These are phyloP conservation scores for Rhypophila decipiens DNA, from an alignment of 495 filamentous ascomycete genomes.

Conservation along the genomic window DNA sequence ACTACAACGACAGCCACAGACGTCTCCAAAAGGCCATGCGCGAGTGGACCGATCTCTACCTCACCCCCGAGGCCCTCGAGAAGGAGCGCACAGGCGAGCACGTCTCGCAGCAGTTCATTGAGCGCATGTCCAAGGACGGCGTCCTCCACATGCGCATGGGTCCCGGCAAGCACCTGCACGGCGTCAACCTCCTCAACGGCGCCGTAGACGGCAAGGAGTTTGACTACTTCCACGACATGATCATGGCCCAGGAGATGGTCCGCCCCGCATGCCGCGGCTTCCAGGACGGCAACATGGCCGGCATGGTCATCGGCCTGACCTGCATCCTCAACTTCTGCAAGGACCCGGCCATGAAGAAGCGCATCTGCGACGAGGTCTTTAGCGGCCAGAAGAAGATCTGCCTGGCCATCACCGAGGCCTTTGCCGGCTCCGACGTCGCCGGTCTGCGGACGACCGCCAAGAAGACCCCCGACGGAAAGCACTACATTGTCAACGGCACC, in stretches of 20 bases:
- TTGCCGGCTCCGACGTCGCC: conserved; percentile 82
- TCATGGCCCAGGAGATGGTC: conserved; percentile 66
- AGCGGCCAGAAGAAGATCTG: conserved; percentile 81
- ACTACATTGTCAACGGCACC: conserved; percentile 82
- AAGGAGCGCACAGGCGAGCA: conserved; percentile 70
- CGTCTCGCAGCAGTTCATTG: conserved; percentile 71
- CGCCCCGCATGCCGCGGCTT: conserved; percentile 64
- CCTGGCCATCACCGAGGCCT: conserved; percentile 83
- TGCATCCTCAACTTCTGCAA: conserved; percentile 75
- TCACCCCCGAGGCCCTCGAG: conserved; percentile 69
- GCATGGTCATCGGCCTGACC: conserved; percentile 78
- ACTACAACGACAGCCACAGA: conserved; percentile 73
- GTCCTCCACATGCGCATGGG: conserved; percentile 78
- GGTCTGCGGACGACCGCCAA: conserved; percentile 73
- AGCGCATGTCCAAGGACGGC: conserved; percentile 66
- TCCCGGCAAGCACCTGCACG: conserved; percentile 76
- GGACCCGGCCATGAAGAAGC: conserved; percentile 58
- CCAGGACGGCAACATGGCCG: conserved; percentile 58
- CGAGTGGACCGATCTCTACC: conserved; percentile 63
- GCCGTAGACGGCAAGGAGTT: conserved; percentile 72
- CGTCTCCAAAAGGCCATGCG: conserved; percentile 64
- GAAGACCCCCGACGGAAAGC: conserved; percentile 75
- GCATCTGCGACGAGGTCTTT: conserved; percentile 64
- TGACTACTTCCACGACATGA: conserved; percentile 82
- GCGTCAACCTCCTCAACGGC: conserved; percentile 59